Percentiles rank a stretch among this genome's conserved stretches.
Evolutionary conservation across 805 yeast genomes (phyloP).

Genomic region (Barnettozyma botsteinii): DNA sequence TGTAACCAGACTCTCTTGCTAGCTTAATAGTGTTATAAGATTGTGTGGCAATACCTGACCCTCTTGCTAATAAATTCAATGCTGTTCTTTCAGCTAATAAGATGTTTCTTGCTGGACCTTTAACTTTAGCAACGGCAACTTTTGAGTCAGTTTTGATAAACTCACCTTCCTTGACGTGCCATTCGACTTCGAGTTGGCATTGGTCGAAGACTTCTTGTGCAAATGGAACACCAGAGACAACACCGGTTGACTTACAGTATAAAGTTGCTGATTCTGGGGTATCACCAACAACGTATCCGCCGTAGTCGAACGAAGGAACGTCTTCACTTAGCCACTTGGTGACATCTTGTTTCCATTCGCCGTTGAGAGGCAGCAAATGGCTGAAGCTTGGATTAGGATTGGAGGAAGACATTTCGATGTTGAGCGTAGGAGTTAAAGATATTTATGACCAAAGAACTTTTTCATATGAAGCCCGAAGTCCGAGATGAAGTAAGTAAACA

Average conservation of each 20-base stretch:
- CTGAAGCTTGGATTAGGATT: conserved; percentile 23
- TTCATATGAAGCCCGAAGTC: no score
- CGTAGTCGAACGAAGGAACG: conserved; percentile 89
- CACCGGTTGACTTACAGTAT: conserved; percentile 75
- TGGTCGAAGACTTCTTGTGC: conserved; percentile 80
- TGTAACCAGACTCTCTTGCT: conserved; percentile 65
- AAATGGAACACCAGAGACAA: conserved; percentile 83
- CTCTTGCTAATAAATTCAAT: conserved; percentile 71
- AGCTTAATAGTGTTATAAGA: conserved; percentile 48
- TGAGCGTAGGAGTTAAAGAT: background rate
- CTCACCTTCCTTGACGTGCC: conserved; percentile 72
- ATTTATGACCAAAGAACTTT: no score
- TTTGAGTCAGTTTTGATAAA: conserved; percentile 51
- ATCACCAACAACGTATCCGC: conserved; percentile 92
- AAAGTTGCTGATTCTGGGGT: conserved; percentile 65
- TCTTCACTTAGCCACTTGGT: conserved; percentile 78
- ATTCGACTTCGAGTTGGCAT: conserved; percentile 62
- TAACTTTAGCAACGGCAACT: conserved; percentile 68
- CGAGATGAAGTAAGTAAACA: no score
- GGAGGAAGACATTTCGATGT: conserved; percentile 5
- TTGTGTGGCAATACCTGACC: conserved; percentile 84
- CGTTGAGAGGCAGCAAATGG: conserved; percentile 67
- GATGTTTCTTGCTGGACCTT: conserved; percentile 75
- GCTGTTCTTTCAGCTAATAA: conserved; percentile 84
- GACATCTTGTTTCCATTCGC: conserved; percentile 77